Percentiles rank a stretch among this genome's conserved stretches.
Conservation (phyloP, 176 grass and related monocot species). For the Zoysia japonica region DNA sequence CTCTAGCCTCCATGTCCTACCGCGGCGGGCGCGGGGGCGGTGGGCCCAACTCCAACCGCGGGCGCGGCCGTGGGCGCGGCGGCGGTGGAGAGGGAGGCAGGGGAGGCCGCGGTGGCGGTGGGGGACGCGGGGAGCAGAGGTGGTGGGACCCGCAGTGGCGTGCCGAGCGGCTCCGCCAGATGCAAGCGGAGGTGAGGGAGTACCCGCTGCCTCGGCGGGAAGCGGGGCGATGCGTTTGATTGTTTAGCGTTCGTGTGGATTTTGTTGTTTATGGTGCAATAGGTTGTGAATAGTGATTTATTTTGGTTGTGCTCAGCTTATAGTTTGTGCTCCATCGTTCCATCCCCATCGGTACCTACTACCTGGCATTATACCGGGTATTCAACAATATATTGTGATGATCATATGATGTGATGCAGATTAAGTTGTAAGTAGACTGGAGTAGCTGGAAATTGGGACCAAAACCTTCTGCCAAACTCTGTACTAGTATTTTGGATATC, state of each 20-base stretch:
- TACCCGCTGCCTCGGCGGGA: not conserved
- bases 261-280: not conserved
- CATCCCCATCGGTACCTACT: not conserved
- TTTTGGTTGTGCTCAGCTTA: not conserved
- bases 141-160: constrained; percentile 95
- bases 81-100: constrained; percentile 42
- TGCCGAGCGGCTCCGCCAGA: constrained; percentile 85
- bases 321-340: not conserved
- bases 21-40: constrained; percentile 62
- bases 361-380: not conserved
- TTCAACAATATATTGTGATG: not conserved
- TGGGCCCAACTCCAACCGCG: constrained; percentile 57
- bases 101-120: constrained; percentile 38
- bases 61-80: constrained; percentile 42
- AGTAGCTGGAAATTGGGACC: not conserved
- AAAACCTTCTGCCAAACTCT: not conserved
- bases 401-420: not conserved
- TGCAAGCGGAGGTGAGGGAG: constrained; percentile 56
- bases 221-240: constrained; percentile 1
- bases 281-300: not conserved
- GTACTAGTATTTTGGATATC: not conserved
- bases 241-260: not conserved
- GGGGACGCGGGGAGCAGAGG: constrained; percentile 71
- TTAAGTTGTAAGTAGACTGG: not conserved
- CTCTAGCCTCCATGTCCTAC: constrained; percentile 56